These are phyloP conservation scores for Erucastrum elatum DNA, from an alignment of 345 rosid genomes.

Conservation along the genomic window DNA sequence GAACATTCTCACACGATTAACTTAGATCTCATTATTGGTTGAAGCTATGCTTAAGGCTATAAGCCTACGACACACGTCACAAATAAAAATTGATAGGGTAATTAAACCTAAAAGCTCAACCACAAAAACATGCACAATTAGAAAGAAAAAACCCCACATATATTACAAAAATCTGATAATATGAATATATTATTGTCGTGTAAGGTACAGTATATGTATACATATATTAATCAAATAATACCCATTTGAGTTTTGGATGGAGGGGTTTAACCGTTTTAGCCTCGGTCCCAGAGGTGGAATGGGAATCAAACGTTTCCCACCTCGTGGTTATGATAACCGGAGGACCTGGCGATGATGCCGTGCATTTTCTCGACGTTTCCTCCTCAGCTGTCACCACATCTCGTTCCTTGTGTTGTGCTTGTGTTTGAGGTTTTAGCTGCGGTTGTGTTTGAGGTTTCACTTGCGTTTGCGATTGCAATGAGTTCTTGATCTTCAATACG, in stretches of 20 bases:
- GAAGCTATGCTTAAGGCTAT: neutral
- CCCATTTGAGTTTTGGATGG: conserved; percentile 72
- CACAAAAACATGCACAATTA: conserved; percentile 1
- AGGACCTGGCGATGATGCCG: conserved; percentile 46
- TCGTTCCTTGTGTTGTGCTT: neutral
- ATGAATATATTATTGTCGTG: neutral
- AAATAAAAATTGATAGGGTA: neutral
- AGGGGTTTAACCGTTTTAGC: conserved; percentile 32
- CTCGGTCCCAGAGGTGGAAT: conserved; percentile 41
- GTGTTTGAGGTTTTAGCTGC: conserved; percentile 42
- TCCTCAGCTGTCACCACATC: conserved; percentile 19
- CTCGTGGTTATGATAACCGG: conserved; percentile 65
- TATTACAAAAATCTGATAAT: neutral
- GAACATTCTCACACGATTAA: neutral
- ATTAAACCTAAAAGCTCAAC: conserved; percentile 3
- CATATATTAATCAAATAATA: conserved; percentile 49
- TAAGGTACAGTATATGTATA: neutral
- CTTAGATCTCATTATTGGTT: neutral
- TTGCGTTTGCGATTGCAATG: conserved; percentile 32
- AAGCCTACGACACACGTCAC: neutral
- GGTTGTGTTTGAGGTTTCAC: neutral
- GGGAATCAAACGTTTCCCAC: conserved; percentile 87
- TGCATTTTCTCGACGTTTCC: conserved; percentile 38
- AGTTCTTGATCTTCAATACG: conserved; percentile 74
- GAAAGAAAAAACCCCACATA: neutral